Evolutionary conservation across 1,284 basidiomycete species (phyloP).

Genomic region (Heterobasidion occidentale): DNA sequence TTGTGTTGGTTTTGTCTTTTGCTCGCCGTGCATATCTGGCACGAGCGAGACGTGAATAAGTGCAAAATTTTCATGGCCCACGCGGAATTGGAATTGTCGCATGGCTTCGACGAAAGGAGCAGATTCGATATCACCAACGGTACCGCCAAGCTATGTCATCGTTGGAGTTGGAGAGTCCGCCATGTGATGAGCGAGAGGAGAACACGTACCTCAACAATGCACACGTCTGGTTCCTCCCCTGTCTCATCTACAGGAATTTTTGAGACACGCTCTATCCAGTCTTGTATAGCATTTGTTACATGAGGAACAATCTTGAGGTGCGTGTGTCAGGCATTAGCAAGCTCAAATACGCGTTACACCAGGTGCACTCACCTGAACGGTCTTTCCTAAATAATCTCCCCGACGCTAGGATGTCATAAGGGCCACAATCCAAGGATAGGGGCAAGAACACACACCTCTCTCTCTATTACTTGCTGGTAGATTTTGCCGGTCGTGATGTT

Average conservation of each 20-base stretch:
- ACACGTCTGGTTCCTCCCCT: slow-evolving; percentile 90
- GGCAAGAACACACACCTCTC: slow-evolving; percentile 64
- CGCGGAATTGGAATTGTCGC: slow-evolving; percentile 99
- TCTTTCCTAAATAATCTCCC: slow-evolving; percentile 97
- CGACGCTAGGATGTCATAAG: slow-evolving; percentile 49
- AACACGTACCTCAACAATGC: slow-evolving; percentile 81
- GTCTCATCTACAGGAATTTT: slow-evolving; percentile 94
- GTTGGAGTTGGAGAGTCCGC: neutral
- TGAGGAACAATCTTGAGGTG: slow-evolving; percentile 85
- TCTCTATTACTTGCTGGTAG: slow-evolving; percentile 95
- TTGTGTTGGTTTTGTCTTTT: slow-evolving; percentile 99
- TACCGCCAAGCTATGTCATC: slow-evolving; percentile 76
- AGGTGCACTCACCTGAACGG: slow-evolving; percentile 64
- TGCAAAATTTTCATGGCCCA: slow-evolving; percentile 96
- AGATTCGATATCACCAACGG: slow-evolving; percentile 93
- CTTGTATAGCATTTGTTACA: slow-evolving; percentile 95
- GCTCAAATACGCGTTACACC: neutral
- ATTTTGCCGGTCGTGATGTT: slow-evolving; percentile 99
- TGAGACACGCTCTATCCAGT: slow-evolving; percentile 96
- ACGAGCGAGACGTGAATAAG: slow-evolving; percentile 98
- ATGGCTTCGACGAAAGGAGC: slow-evolving; percentile 98
- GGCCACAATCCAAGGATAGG: slow-evolving; percentile 7
- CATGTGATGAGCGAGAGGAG: neutral
- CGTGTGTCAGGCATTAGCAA: neutral
- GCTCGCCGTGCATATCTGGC: slow-evolving; percentile 96